These are phyloP conservation scores for Cercospora nicotianae DNA, from an alignment of 2,329 filamentous ascomycete species.

Conservation along the genomic window DNA sequence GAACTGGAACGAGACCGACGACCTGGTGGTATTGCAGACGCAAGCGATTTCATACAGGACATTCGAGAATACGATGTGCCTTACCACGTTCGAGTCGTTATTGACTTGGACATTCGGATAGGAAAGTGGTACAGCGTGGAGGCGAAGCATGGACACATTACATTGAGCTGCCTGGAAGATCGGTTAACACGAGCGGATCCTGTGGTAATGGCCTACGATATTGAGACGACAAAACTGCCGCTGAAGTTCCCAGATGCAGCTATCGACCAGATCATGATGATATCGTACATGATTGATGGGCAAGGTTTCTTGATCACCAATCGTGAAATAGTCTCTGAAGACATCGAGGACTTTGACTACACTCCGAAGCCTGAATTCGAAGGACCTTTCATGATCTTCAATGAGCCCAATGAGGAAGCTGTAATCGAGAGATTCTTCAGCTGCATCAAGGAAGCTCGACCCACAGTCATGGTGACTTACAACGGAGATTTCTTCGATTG, in stretches of 20 bases:
- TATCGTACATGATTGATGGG: constrained; percentile 99
- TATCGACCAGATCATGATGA: constrained; percentile 99
- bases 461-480: constrained; percentile 98
- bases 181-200: constrained; percentile 88
- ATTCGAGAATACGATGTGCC: constrained; percentile 99
- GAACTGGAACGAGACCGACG: constrained; percentile 73
- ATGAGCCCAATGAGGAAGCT: constrained; percentile 89
- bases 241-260: constrained; percentile 95
- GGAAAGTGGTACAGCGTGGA: constrained; percentile 98
- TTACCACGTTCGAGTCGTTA: constrained; percentile 98
- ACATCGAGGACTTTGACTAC: constrained; percentile 97
- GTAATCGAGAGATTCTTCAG: constrained; percentile 89
- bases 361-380: constrained; percentile 95
- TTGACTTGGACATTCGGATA: constrained; percentile 90
- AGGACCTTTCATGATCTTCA: constrained; percentile 96
- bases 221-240: constrained; percentile 93
- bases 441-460: constrained; percentile 90
- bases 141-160: constrained; percentile 84
- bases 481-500: constrained; percentile 99
- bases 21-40: constrained; percentile 73
- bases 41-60: constrained; percentile 96
- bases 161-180: constrained; percentile 81
- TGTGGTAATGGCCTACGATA: constrained; percentile 98
- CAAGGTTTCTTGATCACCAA: constrained; percentile 98
- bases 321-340: constrained; percentile 93